phyloP scores from a whole-genome alignment of 176 grass and related monocot genomes.

The Paspalum notatum region DNA sequence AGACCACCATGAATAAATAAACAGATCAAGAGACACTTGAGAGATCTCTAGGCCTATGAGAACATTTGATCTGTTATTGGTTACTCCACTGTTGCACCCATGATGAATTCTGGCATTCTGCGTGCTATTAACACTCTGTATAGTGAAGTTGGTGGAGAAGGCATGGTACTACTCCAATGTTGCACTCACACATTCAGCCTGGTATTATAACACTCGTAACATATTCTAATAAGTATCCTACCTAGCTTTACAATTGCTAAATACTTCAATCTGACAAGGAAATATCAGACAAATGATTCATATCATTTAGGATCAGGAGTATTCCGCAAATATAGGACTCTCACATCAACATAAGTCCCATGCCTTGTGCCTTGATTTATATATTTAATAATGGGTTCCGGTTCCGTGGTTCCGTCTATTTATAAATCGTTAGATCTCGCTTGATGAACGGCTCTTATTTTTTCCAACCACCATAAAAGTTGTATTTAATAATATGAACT shows the following conservation, averaged over 20 bases:
- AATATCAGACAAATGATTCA: neutral
- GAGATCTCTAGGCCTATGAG: slow-evolving; percentile 32
- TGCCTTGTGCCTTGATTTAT: neutral
- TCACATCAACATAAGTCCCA: neutral
- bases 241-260: slow-evolving; percentile 36
- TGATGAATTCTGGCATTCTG: too few species aligned
- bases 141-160: slow-evolving; percentile 49
- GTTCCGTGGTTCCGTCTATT: too few species aligned
- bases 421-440: too few species aligned
- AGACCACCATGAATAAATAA: neutral
- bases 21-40: neutral
- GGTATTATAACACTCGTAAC: slow-evolving; percentile 32
- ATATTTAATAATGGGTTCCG: too few species aligned
- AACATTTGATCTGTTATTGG: neutral
- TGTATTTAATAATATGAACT: neutral
- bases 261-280: neutral
- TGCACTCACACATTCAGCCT: slow-evolving; percentile 23
- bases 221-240: neutral
- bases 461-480: too few species aligned
- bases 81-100: slow-evolving; percentile 24
- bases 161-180: slow-evolving; percentile 38
- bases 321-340: neutral
- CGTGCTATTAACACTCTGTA: slow-evolving; percentile 16
- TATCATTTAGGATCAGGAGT: neutral
- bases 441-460: too few species aligned